Percentiles rank a stretch among this genome's conserved stretches.
Conservation (phyloP, 768 basidiomycete species). For the Phanerochaete sordida region DNA sequence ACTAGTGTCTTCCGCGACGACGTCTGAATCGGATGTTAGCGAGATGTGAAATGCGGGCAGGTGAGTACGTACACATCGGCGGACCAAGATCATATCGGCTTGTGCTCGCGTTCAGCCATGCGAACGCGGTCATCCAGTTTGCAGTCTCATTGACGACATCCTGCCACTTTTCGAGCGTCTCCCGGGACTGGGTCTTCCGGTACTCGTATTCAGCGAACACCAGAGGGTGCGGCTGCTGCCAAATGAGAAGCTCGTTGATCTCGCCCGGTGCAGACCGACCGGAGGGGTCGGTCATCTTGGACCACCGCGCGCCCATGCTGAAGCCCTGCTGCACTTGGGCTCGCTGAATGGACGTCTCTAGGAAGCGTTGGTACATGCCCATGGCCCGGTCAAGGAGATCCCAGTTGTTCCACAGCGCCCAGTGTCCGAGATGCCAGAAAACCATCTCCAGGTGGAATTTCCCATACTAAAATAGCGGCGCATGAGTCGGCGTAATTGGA, state of each 20-base stretch:
- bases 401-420: slow-evolving; percentile 62
- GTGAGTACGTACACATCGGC: slow-evolving; percentile 35
- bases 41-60: too few relatives aligned
- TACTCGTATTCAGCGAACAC: slow-evolving; percentile 58
- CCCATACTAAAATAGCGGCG: slow-evolving; percentile 25
- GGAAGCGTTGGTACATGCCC: slow-evolving; percentile 44
- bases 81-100: slow-evolving; percentile 53
- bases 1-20: slow-evolving; percentile 53
- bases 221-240: slow-evolving; percentile 60
- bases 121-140: slow-evolving; percentile 58
- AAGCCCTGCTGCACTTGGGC: slow-evolving; percentile 53
- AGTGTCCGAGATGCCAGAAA: slow-evolving; percentile 58
- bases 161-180: slow-evolving; percentile 47
- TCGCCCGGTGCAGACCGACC: slow-evolving; percentile 56
- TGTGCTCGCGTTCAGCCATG: slow-evolving; percentile 47
- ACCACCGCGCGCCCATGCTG: slow-evolving; percentile 54
- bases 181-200: slow-evolving; percentile 35
- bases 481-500: neutral
- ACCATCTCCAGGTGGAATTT: slow-evolving; percentile 64
- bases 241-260: slow-evolving; percentile 61
- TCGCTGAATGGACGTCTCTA: slow-evolving; percentile 40
- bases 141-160: slow-evolving; percentile 49
- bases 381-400: slow-evolving; percentile 46
- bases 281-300: slow-evolving; percentile 60
- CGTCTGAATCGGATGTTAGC: slow-evolving; percentile 23